A percentile compares a stretch with the other conserved stretches of the same genome.
These are phyloP conservation scores for Epichloe glyceriae DNA, from an alignment of 2,329 filamentous ascomycete genomes.

Conservation along the genomic window DNA sequence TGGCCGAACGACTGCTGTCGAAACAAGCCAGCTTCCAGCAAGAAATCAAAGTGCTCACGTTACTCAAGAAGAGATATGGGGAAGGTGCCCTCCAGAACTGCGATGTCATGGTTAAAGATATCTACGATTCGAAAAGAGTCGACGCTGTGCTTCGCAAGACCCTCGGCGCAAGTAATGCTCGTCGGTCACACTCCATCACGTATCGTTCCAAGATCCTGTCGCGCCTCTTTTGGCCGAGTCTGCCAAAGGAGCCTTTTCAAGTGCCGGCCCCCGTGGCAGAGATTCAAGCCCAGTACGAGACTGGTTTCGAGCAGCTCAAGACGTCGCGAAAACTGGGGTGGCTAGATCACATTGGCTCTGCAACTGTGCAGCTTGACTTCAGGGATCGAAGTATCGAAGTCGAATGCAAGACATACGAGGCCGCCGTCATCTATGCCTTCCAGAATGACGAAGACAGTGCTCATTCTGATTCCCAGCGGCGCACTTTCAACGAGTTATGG, in stretches of 20 bases:
- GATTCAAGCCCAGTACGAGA: conserved; percentile 58
- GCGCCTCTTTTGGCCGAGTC: conserved; percentile 81
- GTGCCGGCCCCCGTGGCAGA: conserved; percentile 45
- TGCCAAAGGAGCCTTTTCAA: conserved; percentile 56
- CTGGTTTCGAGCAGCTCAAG: conserved; percentile 69
- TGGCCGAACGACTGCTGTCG: conserved; percentile 68
- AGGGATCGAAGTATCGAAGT: conserved; percentile 63
- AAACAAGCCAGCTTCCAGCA: conserved; percentile 60
- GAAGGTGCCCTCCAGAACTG: conserved; percentile 78
- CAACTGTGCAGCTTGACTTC: conserved; percentile 68
- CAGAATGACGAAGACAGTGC: conserved; percentile 30
- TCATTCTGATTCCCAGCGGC: conserved; percentile 22
- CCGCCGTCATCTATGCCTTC: conserved; percentile 78
- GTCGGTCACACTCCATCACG: conserved; percentile 16
- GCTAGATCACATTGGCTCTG: conserved; percentile 71
- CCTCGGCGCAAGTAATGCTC: conserved; percentile 9
- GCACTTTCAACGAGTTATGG: conserved; percentile 41
- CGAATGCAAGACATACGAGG: conserved; percentile 72
- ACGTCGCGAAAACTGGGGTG: conserved; percentile 76
- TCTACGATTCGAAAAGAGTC: conserved; percentile 67
- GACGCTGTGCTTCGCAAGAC: conserved; percentile 51
- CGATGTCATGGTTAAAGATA: conserved; percentile 94
- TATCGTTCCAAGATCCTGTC: conserved; percentile 80
- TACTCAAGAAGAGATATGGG: conserved; percentile 81
- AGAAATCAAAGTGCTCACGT: conserved; percentile 68